phyloP scores from a whole-genome alignment of 352 stramenopile species.

The Globisporangium lucens region DNA sequence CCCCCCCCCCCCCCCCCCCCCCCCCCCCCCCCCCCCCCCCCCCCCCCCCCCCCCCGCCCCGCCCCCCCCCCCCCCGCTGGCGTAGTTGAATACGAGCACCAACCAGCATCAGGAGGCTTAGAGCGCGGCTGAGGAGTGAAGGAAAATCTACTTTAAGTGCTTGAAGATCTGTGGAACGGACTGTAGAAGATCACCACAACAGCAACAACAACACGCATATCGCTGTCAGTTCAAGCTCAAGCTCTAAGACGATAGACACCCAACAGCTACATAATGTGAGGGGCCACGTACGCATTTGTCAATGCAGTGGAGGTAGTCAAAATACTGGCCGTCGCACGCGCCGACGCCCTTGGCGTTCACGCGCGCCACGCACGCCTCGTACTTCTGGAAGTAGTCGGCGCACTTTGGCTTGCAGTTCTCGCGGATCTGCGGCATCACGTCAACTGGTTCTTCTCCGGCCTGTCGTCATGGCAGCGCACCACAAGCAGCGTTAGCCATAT shows the following conservation, averaged over 20 bases:
- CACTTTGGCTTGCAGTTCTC: constrained; percentile 92
- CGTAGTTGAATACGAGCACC: neutral
- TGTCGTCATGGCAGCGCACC: neutral
- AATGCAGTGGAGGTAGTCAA: constrained; percentile 94
- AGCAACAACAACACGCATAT: constrained; percentile 11
- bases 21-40: too few relatives aligned
- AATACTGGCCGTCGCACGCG: constrained; percentile 94
- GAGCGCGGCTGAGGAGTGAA: neutral
- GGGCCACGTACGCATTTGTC: constrained; percentile 90
- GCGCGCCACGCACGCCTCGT: constrained; percentile 90
- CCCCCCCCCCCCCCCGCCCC: too few relatives aligned
- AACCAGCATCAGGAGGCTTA: neutral
- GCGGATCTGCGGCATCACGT: constrained; percentile 92
- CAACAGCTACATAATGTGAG: neutral
- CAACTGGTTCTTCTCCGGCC: constrained; percentile 87
- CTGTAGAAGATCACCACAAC: constrained; percentile 27
- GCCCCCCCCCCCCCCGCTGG: too few relatives aligned
- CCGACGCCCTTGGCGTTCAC: constrained; percentile 91
- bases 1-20: too few relatives aligned
- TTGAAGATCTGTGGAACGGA: constrained; percentile 94
- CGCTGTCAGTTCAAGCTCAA: neutral
- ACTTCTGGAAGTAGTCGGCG: constrained; percentile 80
- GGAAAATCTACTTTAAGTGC: constrained; percentile 85
- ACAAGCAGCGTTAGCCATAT: neutral
- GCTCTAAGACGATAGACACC: neutral